Evolutionary conservation across 306 rosid species (phyloP).

Genomic region (Cicer yamashitae): DNA sequence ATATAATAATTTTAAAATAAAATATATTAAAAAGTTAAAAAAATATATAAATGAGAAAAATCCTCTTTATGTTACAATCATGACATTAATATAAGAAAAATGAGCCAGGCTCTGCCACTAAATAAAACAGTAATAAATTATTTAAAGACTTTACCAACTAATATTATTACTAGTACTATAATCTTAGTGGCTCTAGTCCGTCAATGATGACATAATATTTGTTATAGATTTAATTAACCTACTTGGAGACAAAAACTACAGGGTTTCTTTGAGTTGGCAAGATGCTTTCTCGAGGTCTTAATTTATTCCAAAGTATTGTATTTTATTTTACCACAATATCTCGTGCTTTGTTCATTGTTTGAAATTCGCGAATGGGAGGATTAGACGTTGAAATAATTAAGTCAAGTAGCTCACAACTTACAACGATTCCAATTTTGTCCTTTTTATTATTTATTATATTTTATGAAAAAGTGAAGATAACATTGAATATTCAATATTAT

Average conservation of each 20-base stretch:
- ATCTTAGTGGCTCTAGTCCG: not conserved
- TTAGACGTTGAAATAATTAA: not conserved
- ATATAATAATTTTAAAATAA: too few relatives aligned
- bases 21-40: too few relatives aligned
- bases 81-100: too few relatives aligned
- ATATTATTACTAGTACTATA: not conserved
- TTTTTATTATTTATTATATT: not conserved
- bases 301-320: not conserved
- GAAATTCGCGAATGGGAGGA: not conserved
- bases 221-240: constrained; percentile 2
- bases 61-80: too few relatives aligned
- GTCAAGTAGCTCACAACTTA: not conserved
- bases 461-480: not conserved
- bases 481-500: not conserved
- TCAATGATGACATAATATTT: not conserved
- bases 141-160: not conserved
- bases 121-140: not conserved
- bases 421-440: not conserved
- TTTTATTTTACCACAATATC: not conserved
- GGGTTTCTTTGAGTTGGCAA: constrained; percentile 40
- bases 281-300: constrained; percentile 20
- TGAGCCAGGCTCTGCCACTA: too few relatives aligned
- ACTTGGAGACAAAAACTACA: constrained; percentile 28
- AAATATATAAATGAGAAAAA: too few relatives aligned
- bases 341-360: not conserved